Evolutionary conservation across 192 early-diverging fungal genomes (phyloP), one percentile per base, ranked within the genome.

Genomic region (Gigaspora rosea): DNA sequence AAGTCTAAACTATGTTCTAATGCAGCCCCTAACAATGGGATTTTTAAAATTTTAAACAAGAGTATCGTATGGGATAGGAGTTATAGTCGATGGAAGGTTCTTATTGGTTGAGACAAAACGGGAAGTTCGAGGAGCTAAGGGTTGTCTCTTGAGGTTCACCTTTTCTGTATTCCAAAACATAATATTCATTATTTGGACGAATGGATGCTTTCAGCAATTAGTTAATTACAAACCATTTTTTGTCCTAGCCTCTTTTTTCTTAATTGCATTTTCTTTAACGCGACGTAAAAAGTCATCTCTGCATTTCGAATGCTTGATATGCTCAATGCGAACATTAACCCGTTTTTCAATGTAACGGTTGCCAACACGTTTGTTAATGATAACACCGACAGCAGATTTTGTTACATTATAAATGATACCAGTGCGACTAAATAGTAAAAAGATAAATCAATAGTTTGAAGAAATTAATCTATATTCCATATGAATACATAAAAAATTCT

Each of bases 361-460:
- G 80, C 97, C 95, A 71, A 98, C 97, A 78, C 88, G 89, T 95
- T 99, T 99, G 94, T 99, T 87, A 88, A 98, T 86, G 78, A 99
- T 98, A 75, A 99, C 91, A 88, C 97, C 97, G 77, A 99, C 96
- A 75, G 97, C 90, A 78, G 94, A 92, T 93, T 98, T 98, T 92
- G 97, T 97, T 27, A 99, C 97, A 91, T 99, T 99, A 94, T 95
- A 99, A 84, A 99, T 90, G 84, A 99, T 92, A 81, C 97, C 97
- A 78, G 96, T 99, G 83, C 94, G 94, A 77, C 94, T 93, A 81
- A 61, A 67, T 4, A 22, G 59, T 33, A 73, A 63, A 54, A 58
- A 82, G 9, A 54, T 62, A 64, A 66, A 36, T 35, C 32, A 64
- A 9, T 16, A 8, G n/a, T 46, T 3, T 46, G 9, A 33, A 33